Evolutionary conservation across 352 stramenopile species (phyloP).

Genomic region (Thalassiosira pacifica): DNA sequence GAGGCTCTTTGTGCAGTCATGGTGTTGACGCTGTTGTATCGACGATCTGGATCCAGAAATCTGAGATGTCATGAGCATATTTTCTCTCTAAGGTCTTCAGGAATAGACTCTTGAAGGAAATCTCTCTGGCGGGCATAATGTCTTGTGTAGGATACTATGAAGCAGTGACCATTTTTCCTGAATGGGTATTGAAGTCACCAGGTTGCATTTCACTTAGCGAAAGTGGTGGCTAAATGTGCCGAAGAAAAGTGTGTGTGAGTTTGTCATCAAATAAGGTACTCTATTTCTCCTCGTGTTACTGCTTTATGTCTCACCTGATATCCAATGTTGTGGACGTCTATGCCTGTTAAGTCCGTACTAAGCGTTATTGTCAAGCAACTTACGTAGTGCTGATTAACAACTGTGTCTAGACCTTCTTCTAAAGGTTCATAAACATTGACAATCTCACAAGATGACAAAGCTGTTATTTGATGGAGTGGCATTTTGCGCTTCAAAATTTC

Average conservation of each 20-base stretch:
- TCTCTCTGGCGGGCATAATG: background rate
- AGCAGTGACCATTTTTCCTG: slow-evolving; percentile 44
- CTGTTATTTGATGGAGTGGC: slow-evolving; percentile 85
- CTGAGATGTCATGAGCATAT: slow-evolving; percentile 11
- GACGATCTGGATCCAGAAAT: slow-evolving; percentile 22
- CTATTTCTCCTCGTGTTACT: background rate
- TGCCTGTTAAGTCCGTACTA: slow-evolving; percentile 57
- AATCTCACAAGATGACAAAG: slow-evolving; percentile 82
- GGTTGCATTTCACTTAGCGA: slow-evolving; percentile 77
- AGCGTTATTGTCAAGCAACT: slow-evolving; percentile 84
- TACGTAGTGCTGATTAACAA: slow-evolving; percentile 81
- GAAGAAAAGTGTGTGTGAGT: slow-evolving; percentile 16
- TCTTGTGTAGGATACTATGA: slow-evolving; percentile 8
- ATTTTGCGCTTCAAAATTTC: slow-evolving; percentile 88
- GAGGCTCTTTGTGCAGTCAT: slow-evolving; percentile 30
- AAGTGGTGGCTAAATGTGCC: slow-evolving; percentile 56
- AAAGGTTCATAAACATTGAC: slow-evolving; percentile 86
- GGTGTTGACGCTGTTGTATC: slow-evolving; percentile 12
- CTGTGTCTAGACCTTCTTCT: slow-evolving; percentile 85
- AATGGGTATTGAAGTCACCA: slow-evolving; percentile 68
- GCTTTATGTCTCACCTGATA: slow-evolving; percentile 71
- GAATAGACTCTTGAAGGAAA: background rate
- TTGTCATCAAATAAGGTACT: background rate
- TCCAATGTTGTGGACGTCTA: slow-evolving; percentile 79
- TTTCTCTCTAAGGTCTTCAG: slow-evolving; percentile 4